Evolutionary conservation across 768 basidiomycete species (phyloP).

Genomic region (Termitomyces sp.): DNA sequence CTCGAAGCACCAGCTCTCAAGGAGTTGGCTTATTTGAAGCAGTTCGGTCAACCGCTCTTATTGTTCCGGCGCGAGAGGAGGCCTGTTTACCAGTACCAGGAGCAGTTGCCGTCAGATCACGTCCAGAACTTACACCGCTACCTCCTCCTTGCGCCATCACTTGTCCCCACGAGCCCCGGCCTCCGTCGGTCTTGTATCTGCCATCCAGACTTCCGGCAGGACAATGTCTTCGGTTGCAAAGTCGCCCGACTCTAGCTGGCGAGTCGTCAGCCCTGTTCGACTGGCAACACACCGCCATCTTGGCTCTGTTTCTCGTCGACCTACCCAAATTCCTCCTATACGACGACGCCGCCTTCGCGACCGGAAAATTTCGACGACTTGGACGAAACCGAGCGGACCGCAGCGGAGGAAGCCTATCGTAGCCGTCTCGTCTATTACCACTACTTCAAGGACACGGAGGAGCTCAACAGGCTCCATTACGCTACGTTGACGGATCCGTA

Average conservation of each 20-base stretch:
- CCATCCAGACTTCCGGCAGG: not conserved
- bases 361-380: not conserved
- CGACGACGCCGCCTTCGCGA: not conserved
- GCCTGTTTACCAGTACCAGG: not conserved
- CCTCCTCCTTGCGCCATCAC: not conserved
- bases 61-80: slow-evolving; percentile 27
- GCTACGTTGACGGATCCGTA: not conserved
- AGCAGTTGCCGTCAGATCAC: not conserved
- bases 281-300: not conserved
- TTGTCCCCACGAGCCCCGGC: not conserved
- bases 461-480: not conserved
- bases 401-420: not conserved
- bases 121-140: not conserved
- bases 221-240: not conserved
- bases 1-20: slow-evolving; percentile 21
- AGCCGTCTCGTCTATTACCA: not conserved
- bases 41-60: slow-evolving; percentile 41
- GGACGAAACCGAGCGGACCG: not conserved
- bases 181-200: not conserved
- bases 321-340: not conserved
- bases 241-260: not conserved
- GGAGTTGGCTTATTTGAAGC: slow-evolving; percentile 41
- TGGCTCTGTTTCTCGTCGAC: not conserved
- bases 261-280: not conserved
- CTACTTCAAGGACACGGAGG: not conserved